A percentile compares a stretch with the other conserved stretches of the same genome.
Conservation (phyloP, 2,329 filamentous ascomycete species). For the Aspergillus brasiliensis region DNA sequence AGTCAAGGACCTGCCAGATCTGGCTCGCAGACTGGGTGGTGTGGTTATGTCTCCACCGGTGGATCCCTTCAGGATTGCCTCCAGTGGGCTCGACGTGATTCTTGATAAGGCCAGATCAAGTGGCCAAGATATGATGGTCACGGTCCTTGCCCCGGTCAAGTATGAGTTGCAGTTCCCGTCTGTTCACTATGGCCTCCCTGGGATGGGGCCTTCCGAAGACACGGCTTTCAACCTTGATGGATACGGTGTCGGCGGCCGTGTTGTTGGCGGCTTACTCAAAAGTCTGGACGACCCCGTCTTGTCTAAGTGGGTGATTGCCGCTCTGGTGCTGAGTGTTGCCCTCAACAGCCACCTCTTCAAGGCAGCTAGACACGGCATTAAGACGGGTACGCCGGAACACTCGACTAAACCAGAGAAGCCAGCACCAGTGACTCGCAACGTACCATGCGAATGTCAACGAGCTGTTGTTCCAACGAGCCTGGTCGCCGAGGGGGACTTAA, state of each 20-base stretch:
- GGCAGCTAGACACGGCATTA: conserved; percentile 95
- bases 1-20: conserved; percentile 54
- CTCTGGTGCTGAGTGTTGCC: conserved; percentile 85
- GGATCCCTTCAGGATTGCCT: conserved; percentile 94
- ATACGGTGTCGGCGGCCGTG: conserved; percentile 73
- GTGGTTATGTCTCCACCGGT: conserved; percentile 77
- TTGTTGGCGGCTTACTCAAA: conserved; percentile 87
- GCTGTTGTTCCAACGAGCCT: background rate
- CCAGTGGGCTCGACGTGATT: conserved; percentile 83
- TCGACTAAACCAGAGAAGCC: conserved; percentile 34
- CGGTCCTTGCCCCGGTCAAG: conserved; percentile 89
- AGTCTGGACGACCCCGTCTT: conserved; percentile 93
- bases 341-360: conserved; percentile 98
- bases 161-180: conserved; percentile 77
- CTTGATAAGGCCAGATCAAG: conserved; percentile 69
- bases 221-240: conserved; percentile 58
- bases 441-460: background rate
- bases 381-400: conserved; percentile 66
- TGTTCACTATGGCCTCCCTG: conserved; percentile 48
- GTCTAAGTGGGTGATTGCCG: conserved; percentile 96
- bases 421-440: conserved; percentile 36
- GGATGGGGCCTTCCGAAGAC: conserved; percentile 54
- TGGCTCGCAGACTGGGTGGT: background rate
- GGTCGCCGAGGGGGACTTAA: conserved; percentile 24
- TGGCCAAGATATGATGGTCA: conserved; percentile 72